A percentile compares a stretch with the other conserved stretches of the same genome.
phyloP scores from a whole-genome alignment of 176 grass and related monocot species.

The Guadua angustifolia region DNA sequence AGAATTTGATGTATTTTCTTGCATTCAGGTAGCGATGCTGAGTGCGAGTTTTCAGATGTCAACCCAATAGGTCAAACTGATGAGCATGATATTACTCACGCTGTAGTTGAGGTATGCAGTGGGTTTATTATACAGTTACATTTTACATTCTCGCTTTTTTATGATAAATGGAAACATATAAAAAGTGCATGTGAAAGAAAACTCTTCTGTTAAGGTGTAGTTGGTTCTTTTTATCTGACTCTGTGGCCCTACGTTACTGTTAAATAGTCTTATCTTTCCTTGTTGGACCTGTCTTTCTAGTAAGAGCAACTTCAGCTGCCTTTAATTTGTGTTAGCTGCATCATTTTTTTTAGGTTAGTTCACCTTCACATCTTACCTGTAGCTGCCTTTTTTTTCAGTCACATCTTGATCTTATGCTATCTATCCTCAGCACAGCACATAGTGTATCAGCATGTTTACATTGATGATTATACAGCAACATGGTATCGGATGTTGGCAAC shows the following conservation, averaged over 20 bases:
- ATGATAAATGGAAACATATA: constrained; percentile 16
- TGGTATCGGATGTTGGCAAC: constrained; percentile 5
- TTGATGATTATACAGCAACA: background rate
- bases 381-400: too few species aligned
- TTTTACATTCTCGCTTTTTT: constrained; percentile 12
- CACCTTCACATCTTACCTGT: background rate
- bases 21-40: constrained; percentile 50
- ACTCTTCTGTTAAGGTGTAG: background rate
- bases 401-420: background rate
- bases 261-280: background rate
- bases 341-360: background rate
- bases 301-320: background rate
- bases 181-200: background rate
- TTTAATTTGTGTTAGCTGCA: constrained; percentile 2
- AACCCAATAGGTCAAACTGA: constrained; percentile 74
- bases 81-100: constrained; percentile 54
- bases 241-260: background rate
- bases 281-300: background rate
- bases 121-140: constrained; percentile 5
- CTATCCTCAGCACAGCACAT: background rate
- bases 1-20: constrained; percentile 2
- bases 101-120: constrained; percentile 60
- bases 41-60: constrained; percentile 43
- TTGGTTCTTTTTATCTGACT: background rate
- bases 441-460: background rate